Percentiles rank a stretch among this genome's conserved stretches.
These are phyloP conservation scores for Teunomyces panamensis DNA, from an alignment of 805 yeast genomes.

Conservation along the genomic window DNA sequence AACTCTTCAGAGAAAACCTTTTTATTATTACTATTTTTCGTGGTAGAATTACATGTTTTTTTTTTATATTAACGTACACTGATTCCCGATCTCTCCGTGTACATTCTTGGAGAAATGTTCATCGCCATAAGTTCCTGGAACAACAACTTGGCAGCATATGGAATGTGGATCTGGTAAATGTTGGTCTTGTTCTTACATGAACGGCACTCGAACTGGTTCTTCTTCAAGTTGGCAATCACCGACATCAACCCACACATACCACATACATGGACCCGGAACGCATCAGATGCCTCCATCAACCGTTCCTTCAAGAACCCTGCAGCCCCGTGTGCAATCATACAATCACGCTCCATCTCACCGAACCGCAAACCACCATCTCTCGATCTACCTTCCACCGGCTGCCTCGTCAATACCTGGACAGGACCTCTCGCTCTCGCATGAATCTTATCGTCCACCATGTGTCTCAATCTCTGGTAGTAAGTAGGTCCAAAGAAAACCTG, in stretches of 20 bases:
- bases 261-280: conserved; percentile 96
- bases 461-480: conserved; percentile 96
- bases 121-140: conserved; percentile 99
- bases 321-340: conserved; percentile 99
- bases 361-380: conserved; percentile 99
- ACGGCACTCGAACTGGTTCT: conserved; percentile 97
- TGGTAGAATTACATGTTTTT: conserved; percentile 5
- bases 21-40: not conserved
- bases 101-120: conserved; percentile 96
- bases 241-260: conserved; percentile 98
- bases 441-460: conserved; percentile 98
- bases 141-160: conserved; percentile 95
- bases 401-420: conserved; percentile 94
- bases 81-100: conserved; percentile 82
- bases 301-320: conserved; percentile 97
- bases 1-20: not conserved
- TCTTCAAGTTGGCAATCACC: conserved; percentile 95
- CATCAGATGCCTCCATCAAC: conserved; percentile 98
- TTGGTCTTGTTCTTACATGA: conserved; percentile 98
- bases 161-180: conserved; percentile 95
- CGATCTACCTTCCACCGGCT: conserved; percentile 98
- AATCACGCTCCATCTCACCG: conserved; percentile 99
- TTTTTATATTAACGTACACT: conserved; percentile 30
- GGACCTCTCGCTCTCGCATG: conserved; percentile 99
- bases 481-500: conserved; percentile 99